These are phyloP conservation scores for Anastatica hierochuntica DNA, from an alignment of 345 rosid species.

Conservation along the genomic window DNA sequence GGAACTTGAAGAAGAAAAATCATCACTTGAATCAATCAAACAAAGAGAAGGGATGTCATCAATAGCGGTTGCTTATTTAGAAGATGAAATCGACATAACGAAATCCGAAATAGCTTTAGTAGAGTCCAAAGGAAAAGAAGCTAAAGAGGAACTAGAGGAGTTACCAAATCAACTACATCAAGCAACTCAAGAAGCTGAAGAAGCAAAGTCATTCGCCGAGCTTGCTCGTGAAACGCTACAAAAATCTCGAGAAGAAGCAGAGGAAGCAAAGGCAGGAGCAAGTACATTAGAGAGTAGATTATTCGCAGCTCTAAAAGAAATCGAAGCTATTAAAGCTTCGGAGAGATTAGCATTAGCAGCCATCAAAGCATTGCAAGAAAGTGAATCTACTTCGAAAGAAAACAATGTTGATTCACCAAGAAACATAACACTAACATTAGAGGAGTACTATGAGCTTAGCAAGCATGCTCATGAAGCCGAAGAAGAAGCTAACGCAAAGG, in stretches of 20 bases:
- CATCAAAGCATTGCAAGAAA: conserved; percentile 77
- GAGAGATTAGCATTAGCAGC: conserved; percentile 79
- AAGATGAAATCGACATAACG: conserved; percentile 64
- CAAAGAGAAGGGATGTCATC: conserved; percentile 85
- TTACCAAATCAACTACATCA: conserved; percentile 65
- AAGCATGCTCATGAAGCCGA: conserved; percentile 70
- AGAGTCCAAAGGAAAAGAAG: conserved; percentile 60
- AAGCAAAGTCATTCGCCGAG: conserved; percentile 59
- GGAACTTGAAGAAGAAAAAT: conserved; percentile 61
- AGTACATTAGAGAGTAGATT: conserved; percentile 63
- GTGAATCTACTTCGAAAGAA: conserved; percentile 40
- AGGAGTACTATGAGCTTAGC: conserved; percentile 86
- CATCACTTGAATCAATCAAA: conserved; percentile 44
- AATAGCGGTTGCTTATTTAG: conserved; percentile 59
- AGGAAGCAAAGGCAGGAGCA: conserved; percentile 74
- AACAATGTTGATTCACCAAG: conserved; percentile 34
- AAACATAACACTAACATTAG: conserved; percentile 61
- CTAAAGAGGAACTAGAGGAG: conserved; percentile 47
- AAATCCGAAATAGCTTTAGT: conserved; percentile 43
- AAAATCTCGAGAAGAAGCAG: conserved; percentile 68
- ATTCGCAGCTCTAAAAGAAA: conserved; percentile 69
- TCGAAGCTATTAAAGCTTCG: conserved; percentile 77
- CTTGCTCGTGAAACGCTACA: conserved; percentile 62
- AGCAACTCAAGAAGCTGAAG: conserved; percentile 70
- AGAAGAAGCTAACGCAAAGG: conserved; percentile 61